These are phyloP conservation scores for Helicostylum pulchrum DNA, from an alignment of 192 early-diverging fungal species.

Conservation along the genomic window DNA sequence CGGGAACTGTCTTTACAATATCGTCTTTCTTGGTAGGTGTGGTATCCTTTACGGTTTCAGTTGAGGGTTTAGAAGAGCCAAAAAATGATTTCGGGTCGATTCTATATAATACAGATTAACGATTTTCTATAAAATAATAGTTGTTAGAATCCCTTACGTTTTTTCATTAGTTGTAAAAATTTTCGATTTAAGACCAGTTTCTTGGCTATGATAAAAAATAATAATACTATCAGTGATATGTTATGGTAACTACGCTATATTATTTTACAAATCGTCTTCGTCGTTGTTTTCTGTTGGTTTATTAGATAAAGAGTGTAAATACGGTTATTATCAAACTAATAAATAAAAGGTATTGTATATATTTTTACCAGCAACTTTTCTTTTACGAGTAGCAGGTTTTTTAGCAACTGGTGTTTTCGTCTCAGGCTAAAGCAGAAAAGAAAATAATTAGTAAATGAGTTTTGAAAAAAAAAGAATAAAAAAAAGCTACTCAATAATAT, in stretches of 20 bases:
- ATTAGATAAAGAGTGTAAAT: too few relatives aligned
- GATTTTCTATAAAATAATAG: background rate
- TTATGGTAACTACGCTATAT: background rate
- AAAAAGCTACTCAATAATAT: too few relatives aligned
- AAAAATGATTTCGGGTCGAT: background rate
- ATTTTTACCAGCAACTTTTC: too few relatives aligned
- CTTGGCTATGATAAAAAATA: background rate
- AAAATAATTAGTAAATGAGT: too few relatives aligned
- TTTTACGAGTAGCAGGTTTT: too few relatives aligned
- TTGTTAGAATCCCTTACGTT: background rate
- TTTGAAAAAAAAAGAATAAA: too few relatives aligned
- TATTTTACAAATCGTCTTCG: conserved; percentile 2
- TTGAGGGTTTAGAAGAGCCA: background rate
- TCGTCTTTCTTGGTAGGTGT: background rate
- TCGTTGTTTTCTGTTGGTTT: background rate
- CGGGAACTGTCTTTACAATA: background rate
- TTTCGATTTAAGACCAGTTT: background rate
- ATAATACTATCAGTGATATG: background rate
- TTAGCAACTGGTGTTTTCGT: too few relatives aligned
- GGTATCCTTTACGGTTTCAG: background rate
- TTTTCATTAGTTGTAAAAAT: background rate
- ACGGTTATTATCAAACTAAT: too few relatives aligned
- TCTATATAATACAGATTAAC: background rate
- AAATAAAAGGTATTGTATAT: too few relatives aligned
- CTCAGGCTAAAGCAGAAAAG: too few relatives aligned